Base-by-base conservation (phyloP, 2,329 filamentous ascomycete species). In the Spiromastix sp. region DNA sequence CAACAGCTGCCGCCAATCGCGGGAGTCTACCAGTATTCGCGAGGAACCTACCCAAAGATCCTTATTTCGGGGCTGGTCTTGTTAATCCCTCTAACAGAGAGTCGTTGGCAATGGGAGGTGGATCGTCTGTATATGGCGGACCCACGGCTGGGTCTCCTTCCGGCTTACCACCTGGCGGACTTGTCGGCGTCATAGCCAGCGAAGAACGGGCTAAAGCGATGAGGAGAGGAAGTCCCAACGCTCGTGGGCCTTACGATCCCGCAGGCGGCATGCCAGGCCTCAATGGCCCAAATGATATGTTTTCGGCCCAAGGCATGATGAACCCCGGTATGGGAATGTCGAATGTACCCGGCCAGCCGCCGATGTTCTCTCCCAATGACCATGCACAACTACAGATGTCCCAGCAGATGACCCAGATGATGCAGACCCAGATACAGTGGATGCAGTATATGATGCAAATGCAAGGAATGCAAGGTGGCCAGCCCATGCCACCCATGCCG, bases 391-490 rank as follows among this genome's bases (percentile, higher is more conserved):
- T 87, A 27, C 79, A 87, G 46, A 81, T 91, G 70, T 80, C 74
- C 5, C 80, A 85, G 51, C 81, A 87, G 52, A 87, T 89, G 83
- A 72, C 75, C 37, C 79, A 85, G 49, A 86, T 89, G 61, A 86
- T 89, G 81, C 81, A 86, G 54, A 85, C 91, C 79, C 85, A 93
- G 56, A 87, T 93, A 81, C 83, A 93, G 54, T 86, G 86, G 61
- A 89, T 93, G 81, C 81, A 87, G 50, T 62, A 66, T 45, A 68
- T 69, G 63, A 63, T 66, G 51, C 56, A 61, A 26, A 81, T 85
- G 75, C 82, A 85, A 71, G 68, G 56, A 16, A 50, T 54, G 37
- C 58, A 58, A 28, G 46, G 42, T 15, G 45, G 52, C 13, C 38
- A 32, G 18, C 34, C 31, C 41, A 52, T 52, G 38, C 38, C 38